Evolutionary conservation across 805 yeast genomes (phyloP), one percentile per base, ranked within the genome.

Genomic region (Peterozyma toletana): DNA sequence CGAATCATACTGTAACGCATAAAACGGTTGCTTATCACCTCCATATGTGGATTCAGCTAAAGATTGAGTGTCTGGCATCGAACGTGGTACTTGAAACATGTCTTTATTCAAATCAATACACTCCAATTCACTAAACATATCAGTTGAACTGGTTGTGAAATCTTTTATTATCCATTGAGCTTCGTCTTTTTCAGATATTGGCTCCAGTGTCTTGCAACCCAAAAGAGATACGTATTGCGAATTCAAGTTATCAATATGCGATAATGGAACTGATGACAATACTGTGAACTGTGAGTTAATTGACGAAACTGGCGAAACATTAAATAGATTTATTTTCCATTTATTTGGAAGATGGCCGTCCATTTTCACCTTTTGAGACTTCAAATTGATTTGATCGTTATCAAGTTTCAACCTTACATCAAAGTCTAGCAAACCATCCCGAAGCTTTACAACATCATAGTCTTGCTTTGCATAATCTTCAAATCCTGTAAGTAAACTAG

Each of bases 31-130:
- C 2, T 55, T 44, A 0, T 64, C 64, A 3, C 76, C 83, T n/a
- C 75, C 83, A 36, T 63, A 50, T 0, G 86, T 73, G 0, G 88
- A 81, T 30, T 80, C 80, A 4, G 68, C 62, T 1, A 77, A 53
- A 11, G 64, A 60, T 1, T 48, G 46, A 0, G 68, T 58, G 14
- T 55, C 54, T 2, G 50, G 44, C 2, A 63, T 53, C 1, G 90
- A 77, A 31, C 74, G 62, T 2, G 91, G 93, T 4, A 80, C 65
- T 16, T 53, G 50, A 27, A 59, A 57, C 2, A 66, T 55, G 48
- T 66, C 71, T 5, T 55, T 47, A 5, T 60, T 53, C 1, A 68
- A 60, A 49, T 78, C 77, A 11, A 65, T 50, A 56, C 91, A 83
- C 37, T 62, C 66, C 15, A 72, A 36, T 40, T 60, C 61, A 16